A percentile compares a stretch with the other conserved stretches of the same genome.
Conservation (phyloP, 139 green algal species). For the Eudorina sp. region DNA sequence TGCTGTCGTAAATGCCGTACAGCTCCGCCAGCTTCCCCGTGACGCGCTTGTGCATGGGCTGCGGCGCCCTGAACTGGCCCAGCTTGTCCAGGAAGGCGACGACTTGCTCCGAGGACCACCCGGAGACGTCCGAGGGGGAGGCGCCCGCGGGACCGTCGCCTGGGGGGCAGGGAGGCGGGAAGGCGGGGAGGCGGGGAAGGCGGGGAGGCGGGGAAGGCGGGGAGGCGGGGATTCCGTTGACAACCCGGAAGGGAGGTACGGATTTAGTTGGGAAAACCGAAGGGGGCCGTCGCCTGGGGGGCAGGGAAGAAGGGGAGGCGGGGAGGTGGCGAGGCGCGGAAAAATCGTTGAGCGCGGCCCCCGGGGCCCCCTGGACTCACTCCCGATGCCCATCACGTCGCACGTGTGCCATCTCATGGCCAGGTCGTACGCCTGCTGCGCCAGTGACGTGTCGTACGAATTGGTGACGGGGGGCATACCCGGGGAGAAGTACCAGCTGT, state of each 20-base stretch:
- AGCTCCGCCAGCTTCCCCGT: constrained; percentile 61
- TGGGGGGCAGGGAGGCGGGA: background rate
- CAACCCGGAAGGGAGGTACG: no score
- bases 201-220: background rate
- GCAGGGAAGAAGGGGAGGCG: no score
- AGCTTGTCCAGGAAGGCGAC: constrained; percentile 78
- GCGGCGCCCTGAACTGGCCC: constrained; percentile 53
- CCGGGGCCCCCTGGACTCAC: background rate
- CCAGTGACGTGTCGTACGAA: constrained; percentile 80
- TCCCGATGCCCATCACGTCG: constrained; percentile 77
- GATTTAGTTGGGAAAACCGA: no score
- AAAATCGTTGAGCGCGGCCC: no score
- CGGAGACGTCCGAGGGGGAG: constrained; percentile 67
- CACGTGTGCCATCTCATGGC: constrained; percentile 79
- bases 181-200: background rate
- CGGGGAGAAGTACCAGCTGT: constrained; percentile 82
- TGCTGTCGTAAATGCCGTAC: constrained; percentile 74
- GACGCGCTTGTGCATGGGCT: constrained; percentile 15
- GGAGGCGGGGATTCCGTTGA: no score
- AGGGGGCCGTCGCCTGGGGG: no score
- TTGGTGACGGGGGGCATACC: constrained; percentile 86
- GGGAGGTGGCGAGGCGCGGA: no score
- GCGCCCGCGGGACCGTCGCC: constrained; percentile 52
- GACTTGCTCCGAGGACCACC: constrained; percentile 69
- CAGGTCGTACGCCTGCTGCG: constrained; percentile 71